Percentiles rank a stretch among this genome's conserved stretches.
Evolutionary conservation across 257 asterid species (phyloP).

Genomic region (Coffea canephora): DNA sequence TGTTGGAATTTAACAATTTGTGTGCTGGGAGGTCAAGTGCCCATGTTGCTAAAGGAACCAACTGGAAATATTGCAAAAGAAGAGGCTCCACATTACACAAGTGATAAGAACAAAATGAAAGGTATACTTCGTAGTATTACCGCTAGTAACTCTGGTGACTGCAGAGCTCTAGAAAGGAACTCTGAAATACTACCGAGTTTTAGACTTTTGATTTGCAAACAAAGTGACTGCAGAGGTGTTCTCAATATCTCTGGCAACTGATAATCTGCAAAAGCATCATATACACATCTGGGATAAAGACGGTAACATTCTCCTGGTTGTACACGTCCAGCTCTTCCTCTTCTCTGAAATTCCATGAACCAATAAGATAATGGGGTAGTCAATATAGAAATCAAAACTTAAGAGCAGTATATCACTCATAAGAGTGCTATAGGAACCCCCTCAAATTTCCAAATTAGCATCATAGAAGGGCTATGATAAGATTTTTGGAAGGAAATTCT

Average conservation of each 20-base stretch:
- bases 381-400: not conserved
- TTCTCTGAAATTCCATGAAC: slow-evolving; percentile 53
- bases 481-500: not conserved
- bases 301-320: slow-evolving; percentile 97
- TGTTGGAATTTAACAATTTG: not conserved
- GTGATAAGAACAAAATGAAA: not conserved
- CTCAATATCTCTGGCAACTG: slow-evolving; percentile 93
- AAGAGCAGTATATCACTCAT: not conserved
- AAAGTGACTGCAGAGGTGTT: slow-evolving; percentile 93
- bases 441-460: not conserved
- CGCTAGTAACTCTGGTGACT: slow-evolving; percentile 88
- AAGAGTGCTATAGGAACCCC: not conserved
- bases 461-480: not conserved
- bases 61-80: not conserved
- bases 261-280: slow-evolving; percentile 78
- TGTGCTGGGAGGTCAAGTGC: not conserved
- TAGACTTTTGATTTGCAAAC: slow-evolving; percentile 92
- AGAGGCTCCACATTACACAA: not conserved
- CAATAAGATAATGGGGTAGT: not conserved
- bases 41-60: not conserved
- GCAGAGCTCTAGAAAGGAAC: slow-evolving; percentile 83
- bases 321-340: slow-evolving; percentile 99
- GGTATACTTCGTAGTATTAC: slow-evolving; percentile 42
- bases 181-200: slow-evolving; percentile 83
- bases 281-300: slow-evolving; percentile 83